Evolutionary conservation across 2,329 filamentous ascomycete genomes (phyloP), one percentile per base, ranked within the genome.

Genomic region (Chaetomiaceae sp.): DNA sequence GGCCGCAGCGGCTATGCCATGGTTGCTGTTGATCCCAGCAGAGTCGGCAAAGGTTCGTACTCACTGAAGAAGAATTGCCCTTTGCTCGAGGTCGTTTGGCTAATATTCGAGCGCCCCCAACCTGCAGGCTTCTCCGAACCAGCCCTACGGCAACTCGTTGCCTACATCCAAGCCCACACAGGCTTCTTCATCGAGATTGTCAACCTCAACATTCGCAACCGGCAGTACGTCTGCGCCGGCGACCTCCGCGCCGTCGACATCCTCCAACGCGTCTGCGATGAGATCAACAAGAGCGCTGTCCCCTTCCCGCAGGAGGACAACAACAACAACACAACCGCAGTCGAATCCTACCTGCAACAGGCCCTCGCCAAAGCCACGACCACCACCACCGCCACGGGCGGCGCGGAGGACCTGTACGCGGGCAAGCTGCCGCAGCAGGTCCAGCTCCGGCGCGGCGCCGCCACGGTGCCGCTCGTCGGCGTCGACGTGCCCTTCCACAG

Each of bases 401-500:
- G 31, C 31, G 31, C 11, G 15, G 31, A 4, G 9, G 31, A 14
- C 31, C 7, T 4, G 7, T 8, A 15, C 31, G 31, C 31, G 31
- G 31, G 31, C 31, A 34, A 34, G 31, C 31, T 8, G 9, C 15
- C 31, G 25, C 31, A 38, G 4, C 15, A 20, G 22, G 12, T 15
- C 33, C 20, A 89, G 75, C 83, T 97, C 49, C 84, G 96, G 78
- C 88, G 92, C 64, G 94, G 94, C 22, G 95, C 95, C 67, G 94
- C 92, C 34, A 96, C 92, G 17, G 96, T 97, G 63, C 94, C 94
- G 37, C 87, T 99, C 59, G 89, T 88, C 67, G 94, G 94, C 57
- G 96, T 99, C 64, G 94, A 99, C 65, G 92, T 96, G 66, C 94
- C 94, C 43, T 99, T 99, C 88, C 94, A 99, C 81, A 92, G 11